Evolutionary conservation across 768 basidiomycete genomes (phyloP).

Genomic region (Pisolithus marmoratus): DNA sequence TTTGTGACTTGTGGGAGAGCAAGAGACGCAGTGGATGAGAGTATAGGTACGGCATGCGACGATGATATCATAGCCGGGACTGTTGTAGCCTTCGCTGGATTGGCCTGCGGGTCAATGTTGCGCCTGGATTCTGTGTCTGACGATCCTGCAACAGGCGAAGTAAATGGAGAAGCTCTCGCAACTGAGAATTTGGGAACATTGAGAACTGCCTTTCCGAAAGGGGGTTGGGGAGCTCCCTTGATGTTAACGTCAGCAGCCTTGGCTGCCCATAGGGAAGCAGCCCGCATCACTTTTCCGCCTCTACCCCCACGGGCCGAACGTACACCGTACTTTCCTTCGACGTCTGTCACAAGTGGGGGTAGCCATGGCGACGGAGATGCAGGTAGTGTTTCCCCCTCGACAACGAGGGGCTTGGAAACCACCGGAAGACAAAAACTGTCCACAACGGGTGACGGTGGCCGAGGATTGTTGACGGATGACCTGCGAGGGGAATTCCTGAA

Average conservation of each 20-base stretch:
- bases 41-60: conserved; percentile 64
- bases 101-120: conserved; percentile 15
- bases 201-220: conserved; percentile 8
- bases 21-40: conserved; percentile 74
- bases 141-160: not conserved
- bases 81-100: conserved; percentile 54
- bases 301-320: conserved; percentile 73
- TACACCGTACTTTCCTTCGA: conserved; percentile 63
- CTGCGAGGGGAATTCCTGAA: conserved; percentile 13
- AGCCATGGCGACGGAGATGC: conserved; percentile 24
- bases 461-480: conserved; percentile 18
- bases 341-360: conserved; percentile 33
- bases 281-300: conserved; percentile 69
- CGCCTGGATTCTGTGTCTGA: not conserved
- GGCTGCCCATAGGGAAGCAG: conserved; percentile 69
- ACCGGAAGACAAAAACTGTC: not conserved
- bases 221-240: conserved; percentile 1
- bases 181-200: conserved; percentile 5
- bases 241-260: conserved; percentile 27
- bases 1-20: conserved; percentile 39
- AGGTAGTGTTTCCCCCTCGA: not conserved
- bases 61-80: conserved; percentile 67
- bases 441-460: conserved; percentile 1
- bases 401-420: not conserved
- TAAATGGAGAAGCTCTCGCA: conserved; percentile 5